Base-by-base conservation (phyloP, 2,329 filamentous ascomycete genomes). In the Tympanopsis confertula region DNA sequence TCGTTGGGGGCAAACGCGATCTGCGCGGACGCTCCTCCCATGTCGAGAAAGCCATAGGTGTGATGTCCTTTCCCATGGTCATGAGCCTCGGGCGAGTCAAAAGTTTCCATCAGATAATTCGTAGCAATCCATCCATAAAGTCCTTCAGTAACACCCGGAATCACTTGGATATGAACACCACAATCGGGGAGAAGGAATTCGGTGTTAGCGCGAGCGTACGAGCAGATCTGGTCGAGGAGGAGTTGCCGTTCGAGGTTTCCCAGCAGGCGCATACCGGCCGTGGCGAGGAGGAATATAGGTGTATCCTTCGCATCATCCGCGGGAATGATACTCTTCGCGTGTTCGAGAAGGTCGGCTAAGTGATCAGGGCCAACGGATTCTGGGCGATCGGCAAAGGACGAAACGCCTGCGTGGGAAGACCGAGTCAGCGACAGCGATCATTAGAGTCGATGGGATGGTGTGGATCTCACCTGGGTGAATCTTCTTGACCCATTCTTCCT, bases 71-170 rank as follows among this genome's bases (percentile, higher is more conserved):
- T 87, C 38, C 86, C 87, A 55, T 94, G 86, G 38, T 75, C 65
- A 50, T 94, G 85, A 13, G 76, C 62, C 37, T 79, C 64, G 0
- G 86, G 80, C 14, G 72, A 66, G 55, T 96, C 84, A 50, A 98
- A 96, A 3, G 87, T 86, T 19, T 87, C 89, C 1, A 98, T 69
- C 20, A 98, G 63, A 52, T 98, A 98, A 54, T 98, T 98, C 38
- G 89, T 85, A 5, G 93, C 89, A 48, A 98, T 83, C 91, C 91
- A 98, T 28, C 91, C 91, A 50, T 96, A 98, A 20, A 98, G 60
- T 3, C 88, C 91, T 58, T 98, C 91, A 0, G 91, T 96, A 57
- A 94, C 88, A 32, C 91, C 91, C 0, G 87, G 78, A 44, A 98
- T 98, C 20, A 96, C 86, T 56, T 95, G 88, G 13, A 98, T 81